Evolutionary conservation across 106 monocot genomes (phyloP).

Genomic region (Dactylorhiza incarnata): DNA sequence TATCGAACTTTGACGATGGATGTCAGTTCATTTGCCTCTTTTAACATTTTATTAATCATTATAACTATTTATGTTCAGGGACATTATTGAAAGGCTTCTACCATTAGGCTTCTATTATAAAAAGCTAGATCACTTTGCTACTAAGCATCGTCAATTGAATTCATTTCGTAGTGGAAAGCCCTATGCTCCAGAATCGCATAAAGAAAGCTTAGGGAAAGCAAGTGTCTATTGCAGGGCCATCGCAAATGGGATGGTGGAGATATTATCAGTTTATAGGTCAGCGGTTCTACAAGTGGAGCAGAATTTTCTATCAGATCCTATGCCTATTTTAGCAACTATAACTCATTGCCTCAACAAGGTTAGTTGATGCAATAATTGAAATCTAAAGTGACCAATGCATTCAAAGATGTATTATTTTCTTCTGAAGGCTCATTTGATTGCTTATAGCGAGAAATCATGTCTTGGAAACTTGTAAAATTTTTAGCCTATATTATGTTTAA

Average conservation of each 20-base stretch:
- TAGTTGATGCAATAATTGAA: background rate
- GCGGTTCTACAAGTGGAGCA: constrained; percentile 93
- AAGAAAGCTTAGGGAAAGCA: constrained; percentile 28
- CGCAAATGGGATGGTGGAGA: constrained; percentile 91
- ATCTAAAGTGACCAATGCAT: background rate
- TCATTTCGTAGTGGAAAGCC: constrained; percentile 24
- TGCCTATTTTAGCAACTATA: constrained; percentile 79
- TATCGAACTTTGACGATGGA: background rate
- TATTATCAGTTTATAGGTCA: constrained; percentile 83
- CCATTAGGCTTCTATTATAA: constrained; percentile 89
- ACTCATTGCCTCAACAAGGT: constrained; percentile 90
- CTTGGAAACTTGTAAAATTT: no score
- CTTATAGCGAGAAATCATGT: no score
- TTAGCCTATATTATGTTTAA: no score
- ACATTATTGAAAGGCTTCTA: constrained; percentile 71
- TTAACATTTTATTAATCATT: constrained; percentile 5
- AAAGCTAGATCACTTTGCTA: constrained; percentile 77
- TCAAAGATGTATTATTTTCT: background rate
- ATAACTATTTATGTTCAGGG: constrained; percentile 34
- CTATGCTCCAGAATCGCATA: constrained; percentile 7
- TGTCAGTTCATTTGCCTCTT: background rate
- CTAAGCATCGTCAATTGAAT: constrained; percentile 60
- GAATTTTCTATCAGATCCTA: constrained; percentile 78
- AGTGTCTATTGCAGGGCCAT: constrained; percentile 86
- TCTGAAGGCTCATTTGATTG: background rate